These are phyloP conservation scores for Plasmodiophora brassicae DNA, from an alignment of 208 protist genomes.

Conservation along the genomic window DNA sequence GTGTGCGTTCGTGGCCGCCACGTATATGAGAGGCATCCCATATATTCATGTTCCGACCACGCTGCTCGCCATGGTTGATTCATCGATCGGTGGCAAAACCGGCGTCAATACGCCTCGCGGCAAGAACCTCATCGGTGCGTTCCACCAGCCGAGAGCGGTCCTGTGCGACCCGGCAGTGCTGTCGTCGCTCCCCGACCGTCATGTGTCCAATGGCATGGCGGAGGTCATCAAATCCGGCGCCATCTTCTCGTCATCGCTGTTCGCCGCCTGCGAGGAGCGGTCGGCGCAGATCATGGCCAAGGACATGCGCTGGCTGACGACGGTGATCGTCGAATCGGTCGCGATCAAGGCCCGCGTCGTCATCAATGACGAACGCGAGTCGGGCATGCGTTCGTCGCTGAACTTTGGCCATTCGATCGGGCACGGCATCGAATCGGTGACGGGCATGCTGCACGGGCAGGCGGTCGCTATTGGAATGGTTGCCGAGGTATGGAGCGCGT, in stretches of 20 bases:
- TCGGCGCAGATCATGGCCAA: slow-evolving; percentile 20
- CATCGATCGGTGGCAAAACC: slow-evolving; percentile 65
- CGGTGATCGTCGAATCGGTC: slow-evolving; percentile 57
- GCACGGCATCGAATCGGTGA: slow-evolving; percentile 66
- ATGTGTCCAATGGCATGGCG: slow-evolving; percentile 68
- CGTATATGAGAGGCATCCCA: slow-evolving; percentile 65
- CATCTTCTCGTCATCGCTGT: slow-evolving; percentile 46
- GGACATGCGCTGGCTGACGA: slow-evolving; percentile 39
- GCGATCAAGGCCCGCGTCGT: slow-evolving; percentile 41
- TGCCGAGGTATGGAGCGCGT: slow-evolving; percentile 40
- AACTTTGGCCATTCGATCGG: slow-evolving; percentile 68
- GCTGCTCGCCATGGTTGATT: slow-evolving; percentile 73
- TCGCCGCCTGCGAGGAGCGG: slow-evolving; percentile 47
- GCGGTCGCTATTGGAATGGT: slow-evolving; percentile 67
- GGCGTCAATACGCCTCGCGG: slow-evolving; percentile 64
- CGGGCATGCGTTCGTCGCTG: slow-evolving; percentile 12
- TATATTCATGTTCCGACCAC: slow-evolving; percentile 61
- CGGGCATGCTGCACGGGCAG: slow-evolving; percentile 63
- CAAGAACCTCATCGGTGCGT: slow-evolving; percentile 77
- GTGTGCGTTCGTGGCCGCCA: slow-evolving; percentile 67
- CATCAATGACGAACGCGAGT: slow-evolving; percentile 28
- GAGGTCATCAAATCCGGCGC: slow-evolving; percentile 57
- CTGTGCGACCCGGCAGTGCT: slow-evolving; percentile 61
- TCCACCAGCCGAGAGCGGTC: slow-evolving; percentile 69
- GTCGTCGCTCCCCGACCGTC: slow-evolving; percentile 50